These are phyloP conservation scores for Euphorbia pulcherrima DNA, from an alignment of 345 rosid species.

Conservation along the genomic window DNA sequence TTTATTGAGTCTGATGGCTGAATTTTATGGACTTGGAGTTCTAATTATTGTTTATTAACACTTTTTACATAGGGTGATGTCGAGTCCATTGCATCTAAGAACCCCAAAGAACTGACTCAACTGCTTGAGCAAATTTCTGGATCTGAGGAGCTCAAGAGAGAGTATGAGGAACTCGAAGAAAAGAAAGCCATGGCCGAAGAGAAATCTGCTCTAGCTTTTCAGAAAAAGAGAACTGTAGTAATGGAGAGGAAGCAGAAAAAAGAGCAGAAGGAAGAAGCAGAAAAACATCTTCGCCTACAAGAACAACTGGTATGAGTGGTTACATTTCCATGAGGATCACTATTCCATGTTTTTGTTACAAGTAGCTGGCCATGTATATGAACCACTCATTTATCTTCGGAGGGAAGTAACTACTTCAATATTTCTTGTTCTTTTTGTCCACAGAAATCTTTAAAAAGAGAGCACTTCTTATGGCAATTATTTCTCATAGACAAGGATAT, in stretches of 20 bases:
- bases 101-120: conserved; percentile 86
- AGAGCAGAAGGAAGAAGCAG: conserved; percentile 99
- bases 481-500: conserved; percentile 69
- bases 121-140: conserved; percentile 94
- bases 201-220: conserved; percentile 71
- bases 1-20: neutral
- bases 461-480: conserved; percentile 83
- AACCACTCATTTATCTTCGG: neutral
- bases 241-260: conserved; percentile 94
- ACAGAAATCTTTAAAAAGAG: conserved; percentile 87
- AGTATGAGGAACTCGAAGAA: conserved; percentile 73
- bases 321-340: conserved; percentile 1
- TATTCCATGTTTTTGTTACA: conserved; percentile 9
- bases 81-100: conserved; percentile 96
- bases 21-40: neutral
- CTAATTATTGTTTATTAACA: neutral
- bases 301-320: conserved; percentile 64
- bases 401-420: conserved; percentile 9
- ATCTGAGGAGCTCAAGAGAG: conserved; percentile 88
- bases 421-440: neutral
- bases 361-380: neutral
- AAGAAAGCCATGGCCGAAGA: conserved; percentile 82
- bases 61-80: conserved; percentile 74
- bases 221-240: conserved; percentile 73
- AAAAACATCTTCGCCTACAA: conserved; percentile 81